Base-by-base conservation (phyloP, 768 basidiomycete species). In the Hemileccinum rubropunctum region DNA sequence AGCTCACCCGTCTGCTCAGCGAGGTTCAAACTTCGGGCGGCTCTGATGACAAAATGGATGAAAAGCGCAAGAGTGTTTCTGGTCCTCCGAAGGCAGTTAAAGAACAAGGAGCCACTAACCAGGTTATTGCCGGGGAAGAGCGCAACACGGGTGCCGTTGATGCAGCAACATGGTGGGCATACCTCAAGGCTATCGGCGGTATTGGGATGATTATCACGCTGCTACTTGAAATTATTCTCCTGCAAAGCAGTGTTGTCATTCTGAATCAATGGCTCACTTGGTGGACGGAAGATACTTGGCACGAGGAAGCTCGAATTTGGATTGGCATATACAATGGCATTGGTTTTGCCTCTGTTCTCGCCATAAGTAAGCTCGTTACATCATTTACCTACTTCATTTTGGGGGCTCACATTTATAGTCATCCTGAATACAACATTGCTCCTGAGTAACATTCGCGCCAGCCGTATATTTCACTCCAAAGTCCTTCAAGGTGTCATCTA, bases 241-340 rank as follows among this genome's bases (percentile, higher is more conserved):
- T 64, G 47, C 65, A 67, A 56, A 53, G 54, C 17, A 57, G 60
- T 28, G 48, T 52, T 26, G 45, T 66, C 42, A 45, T 66, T 28
- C 51, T 66, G 30, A 61, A 32, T 42, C 64, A 66, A 42, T 66
- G 65, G 65, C 58, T 66, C 26, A 64, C 63, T 36, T 66, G 65
- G 65, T 67, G 65, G 65, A 50, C 65, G 21, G 54, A 58, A 42
- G 54, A 62, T 27, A 53, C 48, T 12, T 66, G 51, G 27, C 53
- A 62, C 36, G 60, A 57, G 41, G 58, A 60, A n/a, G 60, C 61
- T 27, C 23, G 39, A 21, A 51, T 46, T 36, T 66, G 65, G 65
- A 66, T 67, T 33, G 65, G 62, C 21, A 62, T 62, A 21, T 66
- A 66, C 35, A 34, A 67, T 30, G 65, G 60, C 30, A 65, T 67